Base-by-base conservation (phyloP, 331 rosid genomes). In the Arachis monticola region DNA sequence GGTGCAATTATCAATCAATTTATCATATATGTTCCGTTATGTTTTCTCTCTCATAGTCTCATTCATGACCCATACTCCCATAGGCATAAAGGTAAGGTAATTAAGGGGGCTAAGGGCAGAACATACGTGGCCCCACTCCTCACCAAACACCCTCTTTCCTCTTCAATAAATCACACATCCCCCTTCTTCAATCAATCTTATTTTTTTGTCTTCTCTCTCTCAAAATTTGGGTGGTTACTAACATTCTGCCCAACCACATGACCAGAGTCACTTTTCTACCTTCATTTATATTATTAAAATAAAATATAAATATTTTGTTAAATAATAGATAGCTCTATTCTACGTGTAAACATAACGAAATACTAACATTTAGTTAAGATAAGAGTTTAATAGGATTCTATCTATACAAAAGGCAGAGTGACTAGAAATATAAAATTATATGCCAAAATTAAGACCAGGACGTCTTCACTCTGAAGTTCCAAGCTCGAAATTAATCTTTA, bases 211-310 rank as follows among this genome's bases (percentile, higher is more conserved):
- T 14, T 35, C 11, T 11, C 47, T 5, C 42, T 12, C 56, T 40
- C 6, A 77, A 69, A 60, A 22, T 57, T n/a, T 62, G 72, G 51
- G 51, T 70, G 9, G 76, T 69, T 55, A 57, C 70, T 77, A 41
- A 70, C 81, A 69, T 77, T 61, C 58, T 61, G 50, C 60, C 76
- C 60, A 61, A 77, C 66, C 81, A 61, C 76, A 77, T 69, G 76
- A 69, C 76, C 57, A 22, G 81, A 64, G 2, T 70, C 76, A 60
- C 45, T 60, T 61, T 40, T 70, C 41, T 38, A 1, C 64, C 50
- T 47, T 30, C 62, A 61, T 60, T 62, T 12, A 27, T 11, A 27
- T 71, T 46, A n/a, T 72, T 59, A 7, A 12, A 22, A 22, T 22
- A 22, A 22, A 22, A 22, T 22, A 22, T 22, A 22, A 22, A 22